Evolutionary conservation across 768 basidiomycete genomes (phyloP).

Genomic region (Nevesoporus exiguus): DNA sequence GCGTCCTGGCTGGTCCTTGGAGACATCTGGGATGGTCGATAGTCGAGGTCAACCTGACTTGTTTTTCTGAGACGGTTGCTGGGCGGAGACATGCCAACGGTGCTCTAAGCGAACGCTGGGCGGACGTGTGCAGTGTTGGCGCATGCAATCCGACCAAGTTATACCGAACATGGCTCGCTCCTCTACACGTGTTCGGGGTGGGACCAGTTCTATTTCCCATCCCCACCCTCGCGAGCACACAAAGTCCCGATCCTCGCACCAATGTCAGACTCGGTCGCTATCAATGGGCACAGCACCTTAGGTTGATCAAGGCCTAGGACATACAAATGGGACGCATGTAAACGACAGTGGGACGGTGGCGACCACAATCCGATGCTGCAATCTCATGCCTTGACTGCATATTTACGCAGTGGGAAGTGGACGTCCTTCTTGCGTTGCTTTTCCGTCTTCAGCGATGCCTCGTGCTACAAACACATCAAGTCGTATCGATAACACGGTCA

Average conservation of each 20-base stretch:
- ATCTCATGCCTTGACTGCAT: slow-evolving; percentile 87
- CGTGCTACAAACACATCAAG: slow-evolving; percentile 51
- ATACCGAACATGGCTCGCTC: slow-evolving; percentile 15
- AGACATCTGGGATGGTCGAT: slow-evolving; percentile 44
- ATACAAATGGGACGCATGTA: slow-evolving; percentile 36
- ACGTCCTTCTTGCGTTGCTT: slow-evolving; percentile 92
- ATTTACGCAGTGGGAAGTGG: slow-evolving; percentile 93
- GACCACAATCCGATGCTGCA: slow-evolving; percentile 8
- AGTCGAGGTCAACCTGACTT: slow-evolving; percentile 36
- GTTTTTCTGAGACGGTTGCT: slow-evolving; percentile 38
- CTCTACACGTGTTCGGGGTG: slow-evolving; percentile 27
- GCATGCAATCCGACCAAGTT: slow-evolving; percentile 3
- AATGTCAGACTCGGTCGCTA: background rate
- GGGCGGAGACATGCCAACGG: slow-evolving; percentile 40
- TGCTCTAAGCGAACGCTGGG: slow-evolving; percentile 23
- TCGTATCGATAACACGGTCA: slow-evolving; percentile 3
- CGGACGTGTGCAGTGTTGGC: slow-evolving; percentile 9
- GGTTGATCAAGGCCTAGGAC: slow-evolving; percentile 35
- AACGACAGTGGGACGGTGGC: slow-evolving; percentile 22
- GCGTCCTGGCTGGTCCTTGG: slow-evolving; percentile 41
- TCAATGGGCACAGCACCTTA: slow-evolving; percentile 33
- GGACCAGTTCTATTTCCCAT: slow-evolving; percentile 7
- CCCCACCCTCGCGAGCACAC: background rate
- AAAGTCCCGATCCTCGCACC: background rate
- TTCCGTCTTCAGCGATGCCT: slow-evolving; percentile 80